Conservation (phyloP, 2,329 filamentous ascomycete genomes). For the Aspergillus costaricaensis region DNA sequence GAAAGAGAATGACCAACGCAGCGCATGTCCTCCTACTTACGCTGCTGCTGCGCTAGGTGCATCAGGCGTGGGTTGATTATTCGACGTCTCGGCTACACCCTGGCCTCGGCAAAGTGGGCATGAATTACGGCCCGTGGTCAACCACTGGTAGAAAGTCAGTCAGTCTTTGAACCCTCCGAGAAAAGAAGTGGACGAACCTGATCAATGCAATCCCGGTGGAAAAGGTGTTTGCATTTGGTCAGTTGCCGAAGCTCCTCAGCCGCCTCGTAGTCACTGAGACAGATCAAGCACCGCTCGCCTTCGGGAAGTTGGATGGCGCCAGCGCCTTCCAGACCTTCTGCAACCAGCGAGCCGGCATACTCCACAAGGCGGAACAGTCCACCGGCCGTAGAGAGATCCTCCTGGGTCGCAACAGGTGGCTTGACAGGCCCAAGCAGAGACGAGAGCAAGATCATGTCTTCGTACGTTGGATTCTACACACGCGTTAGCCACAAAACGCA, state of each 20-base stretch:
- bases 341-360: constrained; percentile 47
- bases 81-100: constrained; percentile 43
- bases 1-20: constrained; percentile 1
- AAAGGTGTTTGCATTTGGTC: constrained; percentile 65
- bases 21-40: constrained; percentile 11
- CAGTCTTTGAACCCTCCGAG: constrained; percentile 8
- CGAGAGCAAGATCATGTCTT: constrained; percentile 71
- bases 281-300: constrained; percentile 65
- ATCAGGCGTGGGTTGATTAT: constrained; percentile 20
- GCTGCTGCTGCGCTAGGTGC: constrained; percentile 19
- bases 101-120: constrained; percentile 43
- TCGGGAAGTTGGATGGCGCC: constrained; percentile 40
- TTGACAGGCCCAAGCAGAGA: constrained; percentile 68
- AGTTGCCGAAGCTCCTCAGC: constrained; percentile 63
- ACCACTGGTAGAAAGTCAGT: constrained; percentile 56
- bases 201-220: constrained; percentile 70
- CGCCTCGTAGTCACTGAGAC: constrained; percentile 65
- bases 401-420: constrained; percentile 66
- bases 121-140: constrained; percentile 57
- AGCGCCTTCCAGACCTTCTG: constrained; percentile 48
- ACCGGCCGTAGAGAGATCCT: constrained; percentile 64
- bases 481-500: constrained; percentile 14
- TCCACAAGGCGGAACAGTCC: constrained; percentile 59
- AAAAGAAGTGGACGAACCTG: constrained; percentile 53
- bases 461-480: constrained; percentile 62